Conservation (phyloP, 441 rosid genomes). For the Breynia disticha region DNA sequence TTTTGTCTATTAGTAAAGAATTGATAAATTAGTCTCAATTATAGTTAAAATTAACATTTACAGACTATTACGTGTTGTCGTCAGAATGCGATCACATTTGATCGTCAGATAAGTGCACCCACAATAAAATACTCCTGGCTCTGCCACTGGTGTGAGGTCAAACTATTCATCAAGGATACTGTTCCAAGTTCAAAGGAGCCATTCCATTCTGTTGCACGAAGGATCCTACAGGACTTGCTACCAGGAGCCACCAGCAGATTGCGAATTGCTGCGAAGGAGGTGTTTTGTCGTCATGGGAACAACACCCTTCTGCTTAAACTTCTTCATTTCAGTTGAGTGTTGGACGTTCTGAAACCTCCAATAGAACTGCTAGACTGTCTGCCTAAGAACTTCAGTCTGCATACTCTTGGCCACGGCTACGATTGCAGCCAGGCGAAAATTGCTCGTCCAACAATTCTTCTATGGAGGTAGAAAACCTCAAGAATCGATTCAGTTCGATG, state of each 20-base stretch:
- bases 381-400: slow-evolving; percentile 45
- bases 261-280: slow-evolving; percentile 55
- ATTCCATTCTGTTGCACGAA: slow-evolving; percentile 39
- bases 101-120: too few relatives aligned
- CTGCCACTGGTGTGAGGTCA: slow-evolving; percentile 50
- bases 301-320: slow-evolving; percentile 31
- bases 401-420: slow-evolving; percentile 44
- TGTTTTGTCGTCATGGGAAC: slow-evolving; percentile 38
- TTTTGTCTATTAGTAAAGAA: too few relatives aligned
- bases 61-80: too few relatives aligned
- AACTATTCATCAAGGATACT: slow-evolving; percentile 49
- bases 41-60: too few relatives aligned
- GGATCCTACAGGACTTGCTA: slow-evolving; percentile 41
- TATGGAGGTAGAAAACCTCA: slow-evolving; percentile 36
- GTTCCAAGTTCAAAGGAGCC: slow-evolving; percentile 41
- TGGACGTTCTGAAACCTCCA: slow-evolving; percentile 36
- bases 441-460: slow-evolving; percentile 24
- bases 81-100: too few relatives aligned
- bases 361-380: slow-evolving; percentile 33
- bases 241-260: slow-evolving; percentile 47
- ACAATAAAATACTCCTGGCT: too few relatives aligned
- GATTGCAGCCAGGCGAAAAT: slow-evolving; percentile 36
- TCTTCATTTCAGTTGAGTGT: slow-evolving; percentile 44
- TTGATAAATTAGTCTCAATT: too few relatives aligned
- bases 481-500: slow-evolving; percentile 32